A percentile compares a stretch with the other conserved stretches of the same genome.
phyloP scores from a whole-genome alignment of 495 filamentous ascomycete species.

The Penicillium salamii region DNA sequence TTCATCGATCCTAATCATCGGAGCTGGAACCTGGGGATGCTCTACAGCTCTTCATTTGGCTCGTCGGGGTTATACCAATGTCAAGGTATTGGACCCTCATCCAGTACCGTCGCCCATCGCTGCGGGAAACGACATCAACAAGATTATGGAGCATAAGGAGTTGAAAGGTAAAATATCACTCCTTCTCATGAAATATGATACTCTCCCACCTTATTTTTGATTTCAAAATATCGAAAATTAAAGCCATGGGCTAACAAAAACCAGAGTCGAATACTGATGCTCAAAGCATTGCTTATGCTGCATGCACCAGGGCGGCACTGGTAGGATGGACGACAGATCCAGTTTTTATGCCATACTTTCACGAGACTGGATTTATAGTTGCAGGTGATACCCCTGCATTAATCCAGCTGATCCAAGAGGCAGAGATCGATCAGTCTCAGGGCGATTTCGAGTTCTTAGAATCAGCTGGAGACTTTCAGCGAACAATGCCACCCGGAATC shows the following conservation, averaged over 20 bases:
- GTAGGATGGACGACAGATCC: slow-evolving; percentile 48
- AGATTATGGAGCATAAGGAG: slow-evolving; percentile 51
- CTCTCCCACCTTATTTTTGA: no score
- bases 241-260: background rate
- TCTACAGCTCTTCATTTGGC: slow-evolving; percentile 51
- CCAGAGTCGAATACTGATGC: slow-evolving; percentile 19
- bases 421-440: slow-evolving; percentile 28
- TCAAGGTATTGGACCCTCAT: slow-evolving; percentile 48
- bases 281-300: slow-evolving; percentile 31
- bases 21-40: slow-evolving; percentile 52
- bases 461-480: slow-evolving; percentile 43
- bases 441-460: slow-evolving; percentile 25
- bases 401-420: slow-evolving; percentile 34
- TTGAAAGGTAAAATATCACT: slow-evolving; percentile 32
- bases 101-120: slow-evolving; percentile 48
- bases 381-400: slow-evolving; percentile 36
- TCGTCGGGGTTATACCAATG: slow-evolving; percentile 44
- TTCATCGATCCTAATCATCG: slow-evolving; percentile 39
- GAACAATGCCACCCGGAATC: slow-evolving; percentile 50
- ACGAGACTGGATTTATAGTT: slow-evolving; percentile 47
- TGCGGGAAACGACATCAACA: slow-evolving; percentile 56
- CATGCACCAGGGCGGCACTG: slow-evolving; percentile 35
- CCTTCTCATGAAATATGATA: no score
- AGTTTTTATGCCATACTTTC: slow-evolving; percentile 48
- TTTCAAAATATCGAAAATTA: background rate